phyloP scores from a whole-genome alignment of 345 rosid species.

The Boechera stricta region DNA sequence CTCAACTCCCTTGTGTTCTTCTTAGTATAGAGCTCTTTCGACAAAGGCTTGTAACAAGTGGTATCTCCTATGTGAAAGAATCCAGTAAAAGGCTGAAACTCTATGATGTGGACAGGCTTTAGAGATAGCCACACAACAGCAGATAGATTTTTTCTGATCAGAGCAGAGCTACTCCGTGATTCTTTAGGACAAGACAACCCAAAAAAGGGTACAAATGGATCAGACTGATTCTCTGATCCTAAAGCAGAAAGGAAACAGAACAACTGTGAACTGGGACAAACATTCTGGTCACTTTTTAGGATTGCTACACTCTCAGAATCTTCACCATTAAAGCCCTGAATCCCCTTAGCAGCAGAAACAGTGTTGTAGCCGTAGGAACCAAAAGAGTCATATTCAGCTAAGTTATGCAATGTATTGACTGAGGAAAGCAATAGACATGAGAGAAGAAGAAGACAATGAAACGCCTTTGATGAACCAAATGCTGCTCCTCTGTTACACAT shows the following conservation, averaged over 20 bases:
- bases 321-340: slow-evolving; percentile 41
- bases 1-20: slow-evolving; percentile 65
- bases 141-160: slow-evolving; percentile 72
- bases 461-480: slow-evolving; percentile 49
- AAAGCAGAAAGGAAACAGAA: slow-evolving; percentile 71
- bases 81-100: slow-evolving; percentile 54
- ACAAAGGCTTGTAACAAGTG: slow-evolving; percentile 59
- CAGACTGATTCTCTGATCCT: slow-evolving; percentile 47
- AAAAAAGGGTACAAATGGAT: slow-evolving; percentile 40
- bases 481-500: slow-evolving; percentile 56
- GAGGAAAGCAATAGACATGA: slow-evolving; percentile 59
- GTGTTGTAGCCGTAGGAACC: slow-evolving; percentile 49
- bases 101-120: slow-evolving; percentile 57
- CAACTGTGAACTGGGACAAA: slow-evolving; percentile 56
- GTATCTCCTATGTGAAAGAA: slow-evolving; percentile 50
- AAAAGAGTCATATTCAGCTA: slow-evolving; percentile 50
- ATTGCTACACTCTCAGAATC: slow-evolving; percentile 42
- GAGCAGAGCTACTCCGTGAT: slow-evolving; percentile 58
- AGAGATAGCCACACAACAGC: slow-evolving; percentile 80
- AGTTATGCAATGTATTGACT: slow-evolving; percentile 52
- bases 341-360: slow-evolving; percentile 28
- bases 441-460: slow-evolving; percentile 55
- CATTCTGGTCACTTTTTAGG: slow-evolving; percentile 23
- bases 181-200: slow-evolving; percentile 46
- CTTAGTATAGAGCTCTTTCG: slow-evolving; percentile 65